phyloP scores from a whole-genome alignment of 2,329 filamentous ascomycete genomes.

The Akanthomyces muscarius region DNA sequence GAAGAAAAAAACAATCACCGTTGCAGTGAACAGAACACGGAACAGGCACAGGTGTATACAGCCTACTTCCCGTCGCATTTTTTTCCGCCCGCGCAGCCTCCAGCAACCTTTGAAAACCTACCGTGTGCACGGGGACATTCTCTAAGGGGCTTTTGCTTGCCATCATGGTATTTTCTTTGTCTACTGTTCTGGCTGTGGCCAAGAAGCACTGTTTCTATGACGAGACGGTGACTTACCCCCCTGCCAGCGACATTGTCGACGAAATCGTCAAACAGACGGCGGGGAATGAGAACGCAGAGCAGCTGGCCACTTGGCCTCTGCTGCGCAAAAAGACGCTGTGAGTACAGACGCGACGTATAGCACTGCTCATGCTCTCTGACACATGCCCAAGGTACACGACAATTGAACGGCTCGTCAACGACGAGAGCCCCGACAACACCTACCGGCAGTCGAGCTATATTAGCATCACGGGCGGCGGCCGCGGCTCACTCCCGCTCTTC shows the following conservation, averaged over 20 bases:
- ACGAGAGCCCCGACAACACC: conserved; percentile 30
- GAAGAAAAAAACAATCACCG: too few relatives aligned
- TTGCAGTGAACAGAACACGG: too few relatives aligned
- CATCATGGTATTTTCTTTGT: conserved; percentile 24
- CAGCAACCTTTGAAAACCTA: background rate
- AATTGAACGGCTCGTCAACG: conserved; percentile 33
- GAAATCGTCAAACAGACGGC: conserved; percentile 15
- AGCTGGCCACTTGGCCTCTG: conserved; percentile 19
- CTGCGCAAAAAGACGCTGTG: conserved; percentile 25
- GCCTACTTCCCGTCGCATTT: background rate
- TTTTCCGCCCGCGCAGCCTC: background rate
- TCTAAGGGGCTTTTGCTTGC: background rate
- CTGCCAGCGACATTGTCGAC: conserved; percentile 4
- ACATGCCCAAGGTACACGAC: conserved; percentile 29
- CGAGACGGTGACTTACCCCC: conserved; percentile 29
- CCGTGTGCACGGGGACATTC: too few relatives aligned
- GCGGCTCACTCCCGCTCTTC: conserved; percentile 30
- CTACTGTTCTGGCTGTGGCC: conserved; percentile 32
- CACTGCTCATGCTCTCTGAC: too few relatives aligned
- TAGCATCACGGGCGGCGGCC: conserved; percentile 39
- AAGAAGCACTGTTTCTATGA: conserved; percentile 35
- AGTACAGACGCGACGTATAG: conserved; percentile 8
- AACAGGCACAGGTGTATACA: background rate
- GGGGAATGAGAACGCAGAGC: background rate
- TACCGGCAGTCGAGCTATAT: conserved; percentile 37